phyloP scores from a whole-genome alignment of 2,329 filamentous ascomycete genomes.

The Colletotrichum costaricense region DNA sequence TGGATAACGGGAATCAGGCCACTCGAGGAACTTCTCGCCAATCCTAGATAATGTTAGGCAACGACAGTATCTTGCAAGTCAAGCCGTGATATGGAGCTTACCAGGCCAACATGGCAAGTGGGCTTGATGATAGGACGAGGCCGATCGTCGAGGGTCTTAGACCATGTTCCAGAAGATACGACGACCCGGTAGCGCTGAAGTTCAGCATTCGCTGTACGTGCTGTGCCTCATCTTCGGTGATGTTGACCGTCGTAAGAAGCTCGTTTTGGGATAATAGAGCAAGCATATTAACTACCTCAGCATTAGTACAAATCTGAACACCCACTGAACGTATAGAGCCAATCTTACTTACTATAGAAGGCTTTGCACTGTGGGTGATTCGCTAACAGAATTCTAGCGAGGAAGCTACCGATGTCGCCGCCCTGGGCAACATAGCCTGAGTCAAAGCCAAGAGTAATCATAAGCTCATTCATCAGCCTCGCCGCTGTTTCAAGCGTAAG shows the following conservation, averaged over 20 bases:
- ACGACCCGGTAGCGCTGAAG: slow-evolving; percentile 48
- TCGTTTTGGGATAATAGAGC: neutral
- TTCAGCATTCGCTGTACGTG: neutral
- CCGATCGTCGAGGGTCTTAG: slow-evolving; percentile 67
- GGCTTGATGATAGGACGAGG: slow-evolving; percentile 62
- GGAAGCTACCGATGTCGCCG: slow-evolving; percentile 63
- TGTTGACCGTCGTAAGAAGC: slow-evolving; percentile 1
- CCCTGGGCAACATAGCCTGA: slow-evolving; percentile 65
- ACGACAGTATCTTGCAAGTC: neutral
- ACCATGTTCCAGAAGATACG: slow-evolving; percentile 64
- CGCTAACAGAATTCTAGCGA: slow-evolving; percentile 55
- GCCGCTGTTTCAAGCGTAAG: slow-evolving; percentile 45
- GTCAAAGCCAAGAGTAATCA: slow-evolving; percentile 63
- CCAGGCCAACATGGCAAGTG: slow-evolving; percentile 67
- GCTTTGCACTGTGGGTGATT: slow-evolving; percentile 59
- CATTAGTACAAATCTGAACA: neutral
- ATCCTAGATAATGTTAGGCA: slow-evolving; percentile 50
- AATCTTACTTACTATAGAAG: slow-evolving; percentile 38
- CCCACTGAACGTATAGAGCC: neutral
- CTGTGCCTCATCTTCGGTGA: neutral
- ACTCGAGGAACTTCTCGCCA: slow-evolving; percentile 66
- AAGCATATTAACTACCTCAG: neutral
- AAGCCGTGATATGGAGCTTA: slow-evolving; percentile 19
- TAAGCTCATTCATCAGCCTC: slow-evolving; percentile 59
- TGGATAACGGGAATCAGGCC: slow-evolving; percentile 56